Percentiles rank a stretch among this genome's conserved stretches.
Conservation (phyloP, 768 basidiomycete species). For the Lentinula sp. region DNA sequence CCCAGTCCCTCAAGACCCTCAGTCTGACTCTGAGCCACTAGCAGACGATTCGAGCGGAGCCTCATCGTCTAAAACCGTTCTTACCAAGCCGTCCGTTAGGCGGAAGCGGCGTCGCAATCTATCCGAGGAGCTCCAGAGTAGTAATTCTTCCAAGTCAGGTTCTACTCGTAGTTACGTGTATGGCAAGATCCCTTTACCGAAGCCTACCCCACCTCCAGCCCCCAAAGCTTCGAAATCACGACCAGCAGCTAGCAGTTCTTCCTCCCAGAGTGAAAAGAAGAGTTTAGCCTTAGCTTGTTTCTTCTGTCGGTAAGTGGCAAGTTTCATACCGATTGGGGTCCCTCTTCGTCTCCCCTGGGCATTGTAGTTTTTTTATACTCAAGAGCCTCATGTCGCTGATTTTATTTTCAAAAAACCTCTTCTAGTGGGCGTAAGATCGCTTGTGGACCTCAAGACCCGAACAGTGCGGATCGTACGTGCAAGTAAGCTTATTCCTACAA, state of each 20-base stretch:
- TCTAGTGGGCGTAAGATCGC: slow-evolving; percentile 27
- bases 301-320: slow-evolving; percentile 26
- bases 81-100: neutral
- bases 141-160: neutral
- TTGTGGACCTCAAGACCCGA: slow-evolving; percentile 28
- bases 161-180: slow-evolving; percentile 6
- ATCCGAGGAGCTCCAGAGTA: neutral
- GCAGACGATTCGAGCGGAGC: neutral
- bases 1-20: neutral
- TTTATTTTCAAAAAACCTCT: neutral
- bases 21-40: slow-evolving; percentile 3
- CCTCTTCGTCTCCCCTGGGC: neutral
- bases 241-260: neutral
- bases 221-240: slow-evolving; percentile 4
- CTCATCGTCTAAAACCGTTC: neutral
- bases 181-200: slow-evolving; percentile 5
- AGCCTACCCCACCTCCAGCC: neutral
- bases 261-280: slow-evolving; percentile 19
- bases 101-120: slow-evolving; percentile 3
- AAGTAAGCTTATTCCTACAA: slow-evolving; percentile 22
- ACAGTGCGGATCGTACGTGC: slow-evolving; percentile 33
- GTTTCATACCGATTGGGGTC: neutral
- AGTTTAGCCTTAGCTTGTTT: slow-evolving; percentile 33
- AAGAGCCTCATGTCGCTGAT: neutral
- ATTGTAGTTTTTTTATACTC: neutral